Evolutionary conservation across 148 eudicot species (phyloP), one percentile per base, ranked within the genome.

Genomic region (Hydrangea macrophylla): DNA sequence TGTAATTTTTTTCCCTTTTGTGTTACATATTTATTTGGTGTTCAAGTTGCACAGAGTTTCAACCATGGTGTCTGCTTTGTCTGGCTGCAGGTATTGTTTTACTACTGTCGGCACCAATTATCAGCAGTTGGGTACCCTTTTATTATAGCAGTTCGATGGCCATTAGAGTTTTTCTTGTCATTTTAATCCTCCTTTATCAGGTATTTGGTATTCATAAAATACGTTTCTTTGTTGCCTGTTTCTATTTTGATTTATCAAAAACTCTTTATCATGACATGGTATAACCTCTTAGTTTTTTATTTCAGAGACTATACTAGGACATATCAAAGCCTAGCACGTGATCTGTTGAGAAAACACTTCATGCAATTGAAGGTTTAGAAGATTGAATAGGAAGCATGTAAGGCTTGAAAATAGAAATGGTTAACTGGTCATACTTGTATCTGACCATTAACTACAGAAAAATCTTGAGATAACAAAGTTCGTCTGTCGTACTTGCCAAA

Each of bases 101-200:
- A 30, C 72, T 88, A 79, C 70, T 94, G 37, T 65, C 81, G 79
- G 97, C 97, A 69, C 97, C 98, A n/a, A 68, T 86, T 73, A 85
- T 88, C 61, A 88, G 96, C 84, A 72, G 81, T 73, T 94, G 92
- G 90, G 97, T 90, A 70, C 98, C 96, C 31, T 94, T 94, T 79
- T 94, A 94, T 76, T 94, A 94, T 62, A 85, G 96, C 77, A 90
- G 96, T 68, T 88, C 97, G 26, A 94, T 94, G 98, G 86, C 84
- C 23, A 82, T 88, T 28, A 97, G 98, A 61, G 80, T 94, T 60
- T 78, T 89, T 9, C 89, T 90, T 62, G 98, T 94, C 68, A 68
- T 94, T 74, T 71, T 94, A 51, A 85, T 94, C 78, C 79, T 94
- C 70, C 96, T 94, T 28, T 90, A 88, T 74, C 98, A 94, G 97